Evolutionary conservation across 345 rosid genomes (phyloP), one percentile per base, ranked within the genome.

Genomic region (Acer saccharum): DNA sequence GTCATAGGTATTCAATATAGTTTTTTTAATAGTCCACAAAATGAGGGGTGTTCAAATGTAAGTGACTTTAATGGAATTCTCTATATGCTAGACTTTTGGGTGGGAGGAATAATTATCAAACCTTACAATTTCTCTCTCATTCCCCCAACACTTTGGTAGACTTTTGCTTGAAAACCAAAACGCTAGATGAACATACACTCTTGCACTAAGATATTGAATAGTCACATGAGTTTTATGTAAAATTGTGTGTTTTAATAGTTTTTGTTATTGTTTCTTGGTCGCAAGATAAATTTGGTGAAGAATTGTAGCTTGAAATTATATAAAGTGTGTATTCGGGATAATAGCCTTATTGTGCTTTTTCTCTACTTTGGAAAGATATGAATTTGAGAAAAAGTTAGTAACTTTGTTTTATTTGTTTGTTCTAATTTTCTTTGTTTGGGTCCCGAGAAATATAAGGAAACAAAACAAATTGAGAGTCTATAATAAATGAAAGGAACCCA

Each of bases 311-410:
- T 62, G 44, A 27, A 20, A n/a, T 79, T 57, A 25, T 75, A 39
- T 16, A 17, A 76, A 20, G 35, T 62, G 68, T 46, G 18, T 46
- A 57, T 75, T 79, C 65, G 27, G 25, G n/a, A 29, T 62, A 62
- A 32, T 76, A 76, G 48, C 73, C 17, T 72, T 60, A 66, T 68
- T 8, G 63, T 63, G 41, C 10, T 65, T 66, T 60, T 44, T 65
- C n/a, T n/a, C 52, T 32, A 10, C 27, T 12, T 64, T 64, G 54
- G 69, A 43, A 43, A 35, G 69, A 71, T 62, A 64, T 50, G 17
- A 2, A 5, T 78, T 72, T 66, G 54, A 48, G 54, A 48, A 48
- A 48, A 48, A 1, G 12, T 48, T 12, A 13, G 14, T 16, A 62
- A 67, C 14, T 18, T 14, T 5, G 64, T 6, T 18, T 55, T 18